phyloP scores from a whole-genome alignment of 106 monocot species.

The Gastrodia elata region DNA sequence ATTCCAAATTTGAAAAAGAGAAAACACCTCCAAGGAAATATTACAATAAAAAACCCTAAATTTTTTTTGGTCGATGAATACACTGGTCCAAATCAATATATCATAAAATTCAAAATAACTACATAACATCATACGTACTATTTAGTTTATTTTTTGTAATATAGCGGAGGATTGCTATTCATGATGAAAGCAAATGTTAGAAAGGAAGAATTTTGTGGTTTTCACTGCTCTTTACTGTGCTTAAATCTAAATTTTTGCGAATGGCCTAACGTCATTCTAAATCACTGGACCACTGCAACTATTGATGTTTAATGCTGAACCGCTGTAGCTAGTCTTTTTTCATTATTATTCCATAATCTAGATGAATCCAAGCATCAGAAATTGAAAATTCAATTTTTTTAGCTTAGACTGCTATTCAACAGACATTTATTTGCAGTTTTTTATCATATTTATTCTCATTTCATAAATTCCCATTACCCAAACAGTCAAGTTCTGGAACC shows the following conservation, averaged over 20 bases:
- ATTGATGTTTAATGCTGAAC: too few species aligned
- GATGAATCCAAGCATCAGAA: not conserved
- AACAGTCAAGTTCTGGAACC: not conserved
- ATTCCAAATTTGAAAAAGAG: too few species aligned
- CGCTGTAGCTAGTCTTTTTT: not conserved
- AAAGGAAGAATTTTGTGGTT: too few species aligned
- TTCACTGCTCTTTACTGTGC: not conserved
- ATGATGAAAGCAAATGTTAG: not conserved
- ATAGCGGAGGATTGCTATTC: not conserved
- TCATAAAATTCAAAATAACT: too few species aligned
- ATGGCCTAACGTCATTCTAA: too few species aligned
- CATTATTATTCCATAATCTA: not conserved
- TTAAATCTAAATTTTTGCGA: not conserved
- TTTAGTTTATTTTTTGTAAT: not conserved
- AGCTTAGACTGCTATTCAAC: too few species aligned
- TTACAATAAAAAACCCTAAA: too few species aligned
- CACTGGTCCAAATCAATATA: too few species aligned
- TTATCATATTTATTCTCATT: not conserved
- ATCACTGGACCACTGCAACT: not conserved
- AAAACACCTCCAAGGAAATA: too few species aligned
- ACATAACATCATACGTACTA: not conserved
- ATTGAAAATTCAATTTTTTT: too few species aligned
- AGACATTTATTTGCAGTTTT: not conserved
- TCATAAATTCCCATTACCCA: not conserved
- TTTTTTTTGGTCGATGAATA: too few species aligned